These are phyloP conservation scores for Hordeum marinum DNA, from an alignment of 176 grass and related monocot genomes.

Conservation along the genomic window DNA sequence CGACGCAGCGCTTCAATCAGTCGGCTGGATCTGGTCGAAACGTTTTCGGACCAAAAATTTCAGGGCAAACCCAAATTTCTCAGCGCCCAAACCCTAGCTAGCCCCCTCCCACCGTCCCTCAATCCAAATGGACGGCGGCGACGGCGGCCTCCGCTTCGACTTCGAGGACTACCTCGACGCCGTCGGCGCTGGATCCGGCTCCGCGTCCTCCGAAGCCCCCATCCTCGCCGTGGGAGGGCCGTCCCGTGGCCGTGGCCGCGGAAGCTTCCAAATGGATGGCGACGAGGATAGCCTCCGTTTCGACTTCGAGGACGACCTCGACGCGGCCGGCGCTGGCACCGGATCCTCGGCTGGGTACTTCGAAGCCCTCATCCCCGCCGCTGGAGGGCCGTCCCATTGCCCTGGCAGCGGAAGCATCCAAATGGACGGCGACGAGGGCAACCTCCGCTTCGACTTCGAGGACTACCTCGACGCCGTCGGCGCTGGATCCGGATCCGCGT, in stretches of 20 bases:
- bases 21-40: too few species aligned
- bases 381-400: neutral
- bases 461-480: neutral
- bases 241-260: neutral
- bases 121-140: neutral
- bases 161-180: neutral
- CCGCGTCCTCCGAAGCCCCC: neutral
- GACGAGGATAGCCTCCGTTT: slow-evolving; percentile 26
- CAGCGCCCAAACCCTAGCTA: neutral
- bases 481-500: neutral
- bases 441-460: slow-evolving; percentile 8
- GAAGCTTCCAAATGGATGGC: neutral
- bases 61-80: too few species aligned
- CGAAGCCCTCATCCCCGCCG: neutral
- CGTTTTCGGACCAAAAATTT: too few species aligned
- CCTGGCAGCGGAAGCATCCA: neutral
- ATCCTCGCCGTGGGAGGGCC: neutral
- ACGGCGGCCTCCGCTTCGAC: neutral
- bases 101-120: neutral
- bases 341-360: neutral
- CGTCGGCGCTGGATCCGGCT: neutral
- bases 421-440: slow-evolving; percentile 23
- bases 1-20: too few species aligned
- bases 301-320: slow-evolving; percentile 50
- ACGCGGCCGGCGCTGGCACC: neutral